Base-by-base conservation (phyloP, 495 filamentous ascomycete species). In the Neurospora sp. region DNA sequence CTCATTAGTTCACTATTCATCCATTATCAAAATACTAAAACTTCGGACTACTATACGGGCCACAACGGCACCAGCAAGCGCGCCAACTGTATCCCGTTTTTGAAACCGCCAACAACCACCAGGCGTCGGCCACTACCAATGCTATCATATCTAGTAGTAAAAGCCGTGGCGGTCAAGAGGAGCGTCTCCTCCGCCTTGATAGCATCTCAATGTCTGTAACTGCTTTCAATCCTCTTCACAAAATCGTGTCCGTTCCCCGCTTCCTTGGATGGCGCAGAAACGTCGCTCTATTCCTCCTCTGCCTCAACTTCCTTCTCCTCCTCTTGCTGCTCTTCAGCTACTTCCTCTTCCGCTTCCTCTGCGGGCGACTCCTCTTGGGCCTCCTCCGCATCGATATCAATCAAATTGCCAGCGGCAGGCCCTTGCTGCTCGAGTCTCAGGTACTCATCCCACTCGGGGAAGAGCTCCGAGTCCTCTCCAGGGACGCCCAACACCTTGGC, bases 361-460 rank as follows among this genome's bases (percentile, higher is more conserved):
- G 22, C 53, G 12, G 53, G 27, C 7, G 53, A 65, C 42, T 80
- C 77, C 2, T 73, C 78, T 8, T 76, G 77, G 7, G 48, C 76
- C 18, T 75, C 79, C 37, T 75, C 76, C 1, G 72, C 76, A 40
- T 72, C 77, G 9, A 72, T 72, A 22, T 75, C 79, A 72, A 88
- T 86, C 69, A 86, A 88, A 71, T 86, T 77, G 65, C 86, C 85
- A 37, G 83, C 74, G 79, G 70, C 74, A 12, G 76, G 77, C 0
- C 90, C 89, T 75, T 94, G 90, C 75, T 86, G 89, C 84, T 98
- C 96, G 69, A 97, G 77, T 77, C 84, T 87, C 76, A 98, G 79
- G 84, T 91, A 97, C 80, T 95, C 93, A 0, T 96, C 92, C 95
- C 94, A 98, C 76, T 97, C 93, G 0, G 95, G 94, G 84, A 98